These are phyloP conservation scores for Coemansia sp. DNA, from an alignment of 192 early-diverging fungal genomes.

Conservation along the genomic window DNA sequence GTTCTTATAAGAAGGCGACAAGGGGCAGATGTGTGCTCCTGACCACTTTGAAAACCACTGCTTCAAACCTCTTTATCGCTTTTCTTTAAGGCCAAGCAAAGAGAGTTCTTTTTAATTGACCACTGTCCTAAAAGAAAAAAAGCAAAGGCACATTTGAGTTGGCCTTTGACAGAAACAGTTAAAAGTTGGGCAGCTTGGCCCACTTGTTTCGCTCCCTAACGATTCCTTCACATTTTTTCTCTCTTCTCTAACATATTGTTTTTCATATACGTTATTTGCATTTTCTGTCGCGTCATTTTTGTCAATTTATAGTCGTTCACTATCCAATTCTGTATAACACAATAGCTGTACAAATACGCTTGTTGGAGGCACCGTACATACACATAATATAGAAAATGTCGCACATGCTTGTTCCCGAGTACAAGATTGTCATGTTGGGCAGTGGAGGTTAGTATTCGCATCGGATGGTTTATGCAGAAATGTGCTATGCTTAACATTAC, in stretches of 20 bases:
- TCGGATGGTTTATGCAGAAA: not conserved
- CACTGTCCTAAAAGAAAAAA: not conserved
- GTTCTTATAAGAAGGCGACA: not conserved
- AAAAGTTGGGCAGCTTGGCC: not conserved
- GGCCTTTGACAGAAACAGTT: not conserved
- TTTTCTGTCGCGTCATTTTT: not conserved
- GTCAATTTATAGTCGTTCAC: not conserved
- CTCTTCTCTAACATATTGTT: not conserved
- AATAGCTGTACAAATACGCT: no score
- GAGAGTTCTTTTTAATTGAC: slow-evolving; percentile 1
- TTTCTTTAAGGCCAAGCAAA: slow-evolving; percentile 1
- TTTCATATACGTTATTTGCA: not conserved
- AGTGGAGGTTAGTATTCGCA: slow-evolving; percentile 71
- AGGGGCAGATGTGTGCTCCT: slow-evolving; percentile 1
- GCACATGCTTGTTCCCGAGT: slow-evolving; percentile 70
- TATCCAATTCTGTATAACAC: no score
- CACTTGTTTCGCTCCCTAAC: no score
- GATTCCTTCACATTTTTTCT: not conserved
- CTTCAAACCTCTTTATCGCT: not conserved
- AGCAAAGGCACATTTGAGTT: not conserved
- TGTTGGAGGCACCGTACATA: not conserved
- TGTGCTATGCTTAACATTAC: no score
- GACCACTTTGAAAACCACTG: not conserved
- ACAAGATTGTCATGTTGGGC: slow-evolving; percentile 94
- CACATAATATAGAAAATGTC: slow-evolving; percentile 13